phyloP scores from a whole-genome alignment of 257 asterid genomes.

The Ballota nigra region DNA sequence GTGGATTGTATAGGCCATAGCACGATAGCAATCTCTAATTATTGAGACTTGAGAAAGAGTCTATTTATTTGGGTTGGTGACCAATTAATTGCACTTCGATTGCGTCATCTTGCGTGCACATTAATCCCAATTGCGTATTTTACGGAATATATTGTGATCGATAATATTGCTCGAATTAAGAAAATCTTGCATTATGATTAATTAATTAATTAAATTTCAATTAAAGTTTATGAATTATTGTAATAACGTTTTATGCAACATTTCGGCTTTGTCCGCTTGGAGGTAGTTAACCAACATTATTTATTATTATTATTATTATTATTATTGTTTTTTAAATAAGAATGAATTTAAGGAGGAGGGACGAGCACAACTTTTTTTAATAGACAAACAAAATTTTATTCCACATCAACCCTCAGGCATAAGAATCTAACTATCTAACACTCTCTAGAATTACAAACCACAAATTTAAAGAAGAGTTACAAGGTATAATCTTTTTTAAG shows the following conservation, averaged over 20 bases:
- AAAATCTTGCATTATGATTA: background rate
- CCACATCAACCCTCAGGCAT: no score
- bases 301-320: background rate
- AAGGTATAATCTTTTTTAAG: no score
- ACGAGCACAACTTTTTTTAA: no score
- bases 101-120: background rate
- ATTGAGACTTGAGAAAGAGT: slow-evolving; percentile 6
- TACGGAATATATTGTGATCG: background rate
- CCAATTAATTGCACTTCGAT: background rate
- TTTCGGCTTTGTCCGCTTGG: background rate
- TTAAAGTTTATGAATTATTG: no score
- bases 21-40: background rate
- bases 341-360: no score
- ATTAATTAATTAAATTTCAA: no score
- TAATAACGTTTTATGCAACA: background rate
- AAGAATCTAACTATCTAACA: no score
- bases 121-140: background rate
- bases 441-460: no score
- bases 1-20: background rate
- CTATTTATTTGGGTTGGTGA: slow-evolving; percentile 9
- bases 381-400: no score
- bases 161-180: no score
- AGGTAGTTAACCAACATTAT: slow-evolving; percentile 26
- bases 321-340: no score
- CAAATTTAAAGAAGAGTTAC: no score